Evolutionary conservation across 2,329 filamentous ascomycete species (phyloP).

Genomic region (Lecanoromycetidae sp.): DNA sequence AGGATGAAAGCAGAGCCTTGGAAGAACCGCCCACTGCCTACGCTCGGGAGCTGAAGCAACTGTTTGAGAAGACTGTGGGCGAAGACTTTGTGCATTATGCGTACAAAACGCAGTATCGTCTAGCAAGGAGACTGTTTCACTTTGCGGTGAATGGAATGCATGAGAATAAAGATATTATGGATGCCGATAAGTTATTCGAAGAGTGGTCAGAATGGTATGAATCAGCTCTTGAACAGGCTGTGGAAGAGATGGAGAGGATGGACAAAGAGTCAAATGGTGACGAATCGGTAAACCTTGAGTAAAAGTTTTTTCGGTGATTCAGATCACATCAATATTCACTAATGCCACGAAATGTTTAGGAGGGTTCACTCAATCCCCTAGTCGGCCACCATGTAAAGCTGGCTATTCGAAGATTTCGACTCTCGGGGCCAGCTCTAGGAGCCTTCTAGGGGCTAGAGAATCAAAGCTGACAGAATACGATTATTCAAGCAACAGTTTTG

Average conservation of each 20-base stretch:
- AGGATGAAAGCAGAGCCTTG: neutral
- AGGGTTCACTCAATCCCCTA: too few relatives aligned
- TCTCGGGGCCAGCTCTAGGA: too few relatives aligned
- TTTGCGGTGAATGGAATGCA: conserved; percentile 1
- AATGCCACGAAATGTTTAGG: too few relatives aligned
- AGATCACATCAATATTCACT: too few relatives aligned
- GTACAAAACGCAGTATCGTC: conserved; percentile 1
- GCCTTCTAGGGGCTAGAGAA: too few relatives aligned
- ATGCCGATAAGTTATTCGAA: neutral
- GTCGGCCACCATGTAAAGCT: too few relatives aligned
- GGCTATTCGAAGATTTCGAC: too few relatives aligned
- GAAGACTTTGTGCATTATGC: neutral
- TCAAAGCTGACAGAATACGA: too few relatives aligned
- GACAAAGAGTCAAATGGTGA: neutral
- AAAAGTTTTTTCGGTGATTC: neutral
- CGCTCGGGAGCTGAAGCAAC: neutral
- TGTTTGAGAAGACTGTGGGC: conserved; percentile 7
- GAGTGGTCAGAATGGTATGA: neutral
- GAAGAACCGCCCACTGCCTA: neutral
- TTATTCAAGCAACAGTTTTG: too few relatives aligned
- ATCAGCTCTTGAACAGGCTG: neutral
- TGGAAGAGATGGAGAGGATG: neutral
- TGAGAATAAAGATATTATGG: neutral
- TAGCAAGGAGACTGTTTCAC: conserved; percentile 8
- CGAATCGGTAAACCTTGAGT: neutral